Base-by-base conservation (phyloP, 768 basidiomycete genomes). In the Leccinum boreale region DNA sequence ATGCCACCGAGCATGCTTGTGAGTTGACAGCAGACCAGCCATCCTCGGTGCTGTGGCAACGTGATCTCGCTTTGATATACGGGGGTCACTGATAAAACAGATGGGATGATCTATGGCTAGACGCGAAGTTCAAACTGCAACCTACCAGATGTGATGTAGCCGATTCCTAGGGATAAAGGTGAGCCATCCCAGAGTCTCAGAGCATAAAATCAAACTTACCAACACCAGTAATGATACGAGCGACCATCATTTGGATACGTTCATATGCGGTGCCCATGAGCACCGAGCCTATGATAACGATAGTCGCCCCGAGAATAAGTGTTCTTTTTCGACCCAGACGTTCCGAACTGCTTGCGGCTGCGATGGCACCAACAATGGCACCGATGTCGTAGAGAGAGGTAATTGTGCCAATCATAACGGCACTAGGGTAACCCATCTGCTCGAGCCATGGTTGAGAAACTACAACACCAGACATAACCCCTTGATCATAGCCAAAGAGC, bases 401-500 rank as follows among this genome's bases (percentile, higher is more conserved):
- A 12, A 62, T 58, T 3, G 62, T 62, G 15, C 62, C 61, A 19
- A 62, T 58, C 62, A 62, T 58, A 1, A 62, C 62, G 14, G 56
- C 52, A 12, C 62, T 58, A 10, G 60, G 62, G 35, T 62, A 36
- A 7, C 56, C 62, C 62, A 62, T 62, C 24, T 62, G 53, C 15
- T 21, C 28, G 31, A 62, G 53, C 61, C 62, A 62, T 4, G 56
- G 50, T 42, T 55, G 53, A 31, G 62, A 62, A 19, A 62, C 1
- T 6, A 62, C 53, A 12, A 62, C 46, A 10, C 61, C 61, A 7
- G 61, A 62, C 61, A 62, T 62, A n/a, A 62, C 57, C 0, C 62
- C 62, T 39, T 62, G 62, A 52, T 62, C 56, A 42, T 62, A 62
- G 9, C 61, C 60, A 54, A 62, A 62, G 44, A 62, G 61, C 52